Base-by-base conservation (phyloP, 1,284 basidiomycete genomes). In the Ganoderma sinense region DNA sequence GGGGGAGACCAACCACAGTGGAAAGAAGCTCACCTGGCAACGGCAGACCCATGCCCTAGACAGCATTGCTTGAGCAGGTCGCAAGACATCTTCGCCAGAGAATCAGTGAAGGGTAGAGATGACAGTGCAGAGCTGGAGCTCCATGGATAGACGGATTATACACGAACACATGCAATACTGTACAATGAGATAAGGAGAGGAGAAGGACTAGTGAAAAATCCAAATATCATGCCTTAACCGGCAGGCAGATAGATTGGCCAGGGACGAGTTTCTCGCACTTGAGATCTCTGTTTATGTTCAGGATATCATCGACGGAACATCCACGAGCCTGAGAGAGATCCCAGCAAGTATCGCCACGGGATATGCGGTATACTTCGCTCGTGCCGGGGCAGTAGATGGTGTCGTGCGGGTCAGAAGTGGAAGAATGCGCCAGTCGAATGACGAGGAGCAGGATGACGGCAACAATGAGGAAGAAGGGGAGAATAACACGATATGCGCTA, bases 381-480 rank as follows among this genome's bases (percentile, higher is more conserved):
- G 82, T 82, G 51, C 83, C 80, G 7, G 89, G 85, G 74, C 91
- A 93, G n/a, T 75, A 31, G 75, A 75, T 48, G 75, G 80, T 29
- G 76, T 73, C 43, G 79, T 82, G 69, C 33, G 48, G 75, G 68
- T 67, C 70, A 82, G 70, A 55, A 4, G 62, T 84, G 77, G 60
- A 80, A 78, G 48, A 88, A 86, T 71, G 87, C 74, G 89, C 81
- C 62, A 92, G 84, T 23, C 90, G 88, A 85, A 88, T 90, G 69
- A 91, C 82, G 70, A 93, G 86, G 6, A 94, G 84, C 40, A 94
- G 85, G 51, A 88, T 74, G 68, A 90, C 90, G 20, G 86, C 86
- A 66, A 94, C 83, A 58, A 92, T 86, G 70, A 93, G 87, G 81
- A 93, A 88, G 83, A 93, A 94, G 18, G 92, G 91, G 75, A 92